Percentiles rank a stretch among this genome's conserved stretches.
These are phyloP conservation scores for Boehmeria nivea DNA, from an alignment of 306 rosid genomes.

Conservation along the genomic window DNA sequence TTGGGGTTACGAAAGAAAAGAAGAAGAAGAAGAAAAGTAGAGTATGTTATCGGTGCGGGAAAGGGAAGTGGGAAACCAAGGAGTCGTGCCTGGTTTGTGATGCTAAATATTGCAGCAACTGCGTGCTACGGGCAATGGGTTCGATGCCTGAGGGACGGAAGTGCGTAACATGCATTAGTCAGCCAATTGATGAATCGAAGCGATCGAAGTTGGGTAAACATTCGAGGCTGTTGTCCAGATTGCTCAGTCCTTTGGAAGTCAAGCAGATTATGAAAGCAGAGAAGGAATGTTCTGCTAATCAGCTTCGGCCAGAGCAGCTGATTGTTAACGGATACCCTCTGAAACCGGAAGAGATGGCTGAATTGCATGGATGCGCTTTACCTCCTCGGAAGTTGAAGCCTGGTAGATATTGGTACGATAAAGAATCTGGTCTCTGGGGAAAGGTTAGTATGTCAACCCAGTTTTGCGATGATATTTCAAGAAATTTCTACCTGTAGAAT, in stretches of 20 bases:
- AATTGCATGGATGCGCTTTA: slow-evolving; percentile 77
- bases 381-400: slow-evolving; percentile 90
- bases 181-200: slow-evolving; percentile 85
- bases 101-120: slow-evolving; percentile 81
- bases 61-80: slow-evolving; percentile 98
- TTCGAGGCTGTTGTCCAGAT: slow-evolving; percentile 76
- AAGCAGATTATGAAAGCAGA: slow-evolving; percentile 98
- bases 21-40: slow-evolving; percentile 74
- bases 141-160: slow-evolving; percentile 99
- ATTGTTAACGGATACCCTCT: slow-evolving; percentile 71
- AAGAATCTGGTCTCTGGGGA: slow-evolving; percentile 98
- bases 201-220: slow-evolving; percentile 76
- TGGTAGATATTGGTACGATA: slow-evolving; percentile 98
- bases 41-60: slow-evolving; percentile 82
- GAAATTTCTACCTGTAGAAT: background rate
- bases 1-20: slow-evolving; percentile 69
- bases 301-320: slow-evolving; percentile 96
- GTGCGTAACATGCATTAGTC: slow-evolving; percentile 81
- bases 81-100: slow-evolving; percentile 88
- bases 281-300: slow-evolving; percentile 93
- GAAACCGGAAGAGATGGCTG: slow-evolving; percentile 86
- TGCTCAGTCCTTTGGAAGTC: slow-evolving; percentile 93
- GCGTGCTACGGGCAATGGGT: slow-evolving; percentile 97
- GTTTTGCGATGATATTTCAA: background rate
- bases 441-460: slow-evolving; percentile 51